Evolutionary conservation across 768 basidiomycete genomes (phyloP), one percentile per base, ranked within the genome.

Genomic region (Lactarius trivialis): DNA sequence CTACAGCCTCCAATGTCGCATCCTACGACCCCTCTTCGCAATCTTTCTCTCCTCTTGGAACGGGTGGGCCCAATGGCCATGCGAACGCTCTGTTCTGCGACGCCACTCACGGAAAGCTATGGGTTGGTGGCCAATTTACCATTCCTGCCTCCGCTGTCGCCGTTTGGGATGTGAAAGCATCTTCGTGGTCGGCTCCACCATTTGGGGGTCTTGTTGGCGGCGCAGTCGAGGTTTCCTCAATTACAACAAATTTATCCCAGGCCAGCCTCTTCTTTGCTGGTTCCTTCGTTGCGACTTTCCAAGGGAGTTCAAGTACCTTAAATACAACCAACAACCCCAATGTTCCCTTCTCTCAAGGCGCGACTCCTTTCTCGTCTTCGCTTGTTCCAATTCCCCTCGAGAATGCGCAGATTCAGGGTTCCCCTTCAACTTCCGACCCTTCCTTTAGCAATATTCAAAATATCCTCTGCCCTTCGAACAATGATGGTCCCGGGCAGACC

Each of bases 331-430:
- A 88, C 70, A 93, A 93, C 70, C 91, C 91, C 12, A 93, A 89
- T 62, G 85, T 93, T 4, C 91, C 91, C 14, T 86, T 84, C 68
- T 93, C 93, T 24, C 71, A 83, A 2, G 86, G 89, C 30, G 90
- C 92, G 15, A 87, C 90, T 0, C 89, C 90, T 0, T 93, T 91
- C 71, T 89, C 94, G 4, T 90, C 91, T 2, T 95, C 93, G 11
- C 85, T 97, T 54, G 92, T 94, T 39, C 89, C 91, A 19, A 76
- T 93, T 36, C 84, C 89, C 34, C 74, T 93, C 19, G 73, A 79
- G 64, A 79, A 79, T 21, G 84, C 86, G n/a, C 71, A 78, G 51
- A 71, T 81, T 19, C 74, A 83, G 57, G 85, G 81, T 19, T 82
- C 82, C 2, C 86, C 89, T 19, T 85, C 86, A 0, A 81, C 91